Evolutionary conservation across 805 yeast species (phyloP).

Genomic region (Yamadazyma philogaea): DNA sequence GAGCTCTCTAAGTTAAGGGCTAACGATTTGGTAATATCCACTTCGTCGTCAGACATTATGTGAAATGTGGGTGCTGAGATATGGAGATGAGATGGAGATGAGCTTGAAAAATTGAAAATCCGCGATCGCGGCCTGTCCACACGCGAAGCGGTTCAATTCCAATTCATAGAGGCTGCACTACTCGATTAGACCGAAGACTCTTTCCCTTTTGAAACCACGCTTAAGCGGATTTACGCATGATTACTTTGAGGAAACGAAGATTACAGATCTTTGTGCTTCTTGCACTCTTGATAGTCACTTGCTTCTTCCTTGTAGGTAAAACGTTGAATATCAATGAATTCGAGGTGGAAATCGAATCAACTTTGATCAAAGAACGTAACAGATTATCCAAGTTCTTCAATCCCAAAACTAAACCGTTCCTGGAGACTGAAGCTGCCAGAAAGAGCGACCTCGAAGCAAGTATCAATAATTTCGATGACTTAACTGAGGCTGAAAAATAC

Average conservation of each 20-base stretch:
- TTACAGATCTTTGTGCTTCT: background rate
- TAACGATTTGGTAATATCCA: constrained; percentile 62
- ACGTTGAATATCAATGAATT: constrained; percentile 9
- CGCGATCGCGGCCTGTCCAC: background rate
- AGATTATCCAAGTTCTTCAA: constrained; percentile 2
- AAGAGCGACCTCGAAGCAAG: constrained; percentile 7
- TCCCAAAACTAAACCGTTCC: constrained; percentile 14
- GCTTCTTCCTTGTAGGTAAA: background rate
- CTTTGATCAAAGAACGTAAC: constrained; percentile 9
- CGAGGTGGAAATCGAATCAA: constrained; percentile 12
- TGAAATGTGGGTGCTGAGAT: background rate
- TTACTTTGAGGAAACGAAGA: background rate
- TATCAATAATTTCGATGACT: constrained; percentile 13
- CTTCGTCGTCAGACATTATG: constrained; percentile 20
- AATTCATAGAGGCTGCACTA: background rate
- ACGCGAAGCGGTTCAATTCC: background rate
- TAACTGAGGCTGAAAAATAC: constrained; percentile 6
- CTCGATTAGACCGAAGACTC: background rate
- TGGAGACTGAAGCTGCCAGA: constrained; percentile 15
- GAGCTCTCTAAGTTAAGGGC: constrained; percentile 45
- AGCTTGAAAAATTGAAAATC: constrained; percentile 1
- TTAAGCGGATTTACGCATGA: background rate
- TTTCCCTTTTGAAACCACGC: background rate
- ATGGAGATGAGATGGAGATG: constrained; percentile 12
- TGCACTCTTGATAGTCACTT: background rate